Evolutionary conservation across 2,329 filamentous ascomycete genomes (phyloP), one percentile per base, ranked within the genome.

Genomic region (Trichoderma gracile): DNA sequence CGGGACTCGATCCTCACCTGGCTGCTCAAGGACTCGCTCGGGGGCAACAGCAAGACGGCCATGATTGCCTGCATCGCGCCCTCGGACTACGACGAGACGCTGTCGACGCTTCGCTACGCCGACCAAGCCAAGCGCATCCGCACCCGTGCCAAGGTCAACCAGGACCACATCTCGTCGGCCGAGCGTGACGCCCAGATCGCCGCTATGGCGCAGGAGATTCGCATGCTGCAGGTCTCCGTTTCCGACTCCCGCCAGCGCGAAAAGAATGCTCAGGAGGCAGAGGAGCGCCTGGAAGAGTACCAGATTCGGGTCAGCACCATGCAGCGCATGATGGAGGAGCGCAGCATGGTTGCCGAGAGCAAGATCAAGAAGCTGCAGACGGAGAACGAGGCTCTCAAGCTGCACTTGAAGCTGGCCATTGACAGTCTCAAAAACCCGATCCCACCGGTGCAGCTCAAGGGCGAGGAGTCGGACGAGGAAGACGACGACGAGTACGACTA

Each of bases 11-110:
- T 89, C 69, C 78, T 89, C 58, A 89, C 86, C 0, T 89, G 94
- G 94, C 84, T 99, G 4, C 84, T 99, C 68, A 98, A 98, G 76
- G 95, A 99, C 77, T 96, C 91, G 1, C 82, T 99, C 0, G 95
- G 95, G 14, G 95, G 95, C 63, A 99, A 99, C 82, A 94, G 89
- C 73, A 99, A 98, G 78, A 99, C 95, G 10, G 95, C 95, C 67
- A 99, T 99, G 95, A 97, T 99, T 72, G 95, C 95, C 9, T 98
- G 95, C 75, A 97, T 99, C 70, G 89, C 93, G 5, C 95, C 95
- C 0, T 89, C 91, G 0, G 95, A 99, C 78, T 98, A 99, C 74
- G 95, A 99, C 64, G 95, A 99, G 76, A 99, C 95, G 0, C 84
- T 99, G 1, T 97, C 92, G 2, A 99, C 95, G 1, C 86, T 99